Percentiles rank a stretch among this genome's conserved stretches.
Conservation (phyloP, 768 basidiomycete species). For the Kwoniella heveanensis region DNA sequence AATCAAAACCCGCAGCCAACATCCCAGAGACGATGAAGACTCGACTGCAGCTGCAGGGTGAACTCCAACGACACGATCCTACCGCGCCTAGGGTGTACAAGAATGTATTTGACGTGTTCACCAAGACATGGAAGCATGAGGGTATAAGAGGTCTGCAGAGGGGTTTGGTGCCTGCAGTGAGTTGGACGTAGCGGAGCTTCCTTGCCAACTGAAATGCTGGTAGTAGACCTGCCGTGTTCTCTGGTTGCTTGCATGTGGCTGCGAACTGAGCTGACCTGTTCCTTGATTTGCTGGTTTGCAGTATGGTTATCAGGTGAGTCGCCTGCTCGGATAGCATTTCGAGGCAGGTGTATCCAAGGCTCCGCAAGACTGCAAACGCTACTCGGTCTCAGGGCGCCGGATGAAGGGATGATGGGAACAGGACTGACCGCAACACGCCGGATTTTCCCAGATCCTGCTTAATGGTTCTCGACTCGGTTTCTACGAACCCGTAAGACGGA, state of each 20-base stretch:
- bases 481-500: conserved; percentile 84
- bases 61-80: conserved; percentile 69
- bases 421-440: too few relatives aligned
- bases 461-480: conserved; percentile 96
- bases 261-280: background rate
- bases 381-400: too few relatives aligned
- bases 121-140: conserved; percentile 86
- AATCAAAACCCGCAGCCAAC: conserved; percentile 35
- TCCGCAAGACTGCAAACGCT: too few relatives aligned
- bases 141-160: conserved; percentile 89
- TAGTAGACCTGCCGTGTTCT: too few relatives aligned
- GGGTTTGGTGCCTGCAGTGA: conserved; percentile 84
- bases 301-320: conserved; percentile 86
- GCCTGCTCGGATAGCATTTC: too few relatives aligned
- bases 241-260: too few relatives aligned
- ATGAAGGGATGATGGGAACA: too few relatives aligned
- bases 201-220: too few relatives aligned
- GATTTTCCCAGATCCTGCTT: conserved; percentile 85
- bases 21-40: conserved; percentile 77
- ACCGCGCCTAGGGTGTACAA: conserved; percentile 72
- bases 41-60: conserved; percentile 92
- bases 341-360: too few relatives aligned
- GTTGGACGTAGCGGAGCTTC: conserved; percentile 45
- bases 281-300: conserved; percentile 54
- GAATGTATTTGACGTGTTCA: conserved; percentile 80